Evolutionary conservation across 345 rosid genomes (phyloP).

Genomic region (Rhizophora mangle): DNA sequence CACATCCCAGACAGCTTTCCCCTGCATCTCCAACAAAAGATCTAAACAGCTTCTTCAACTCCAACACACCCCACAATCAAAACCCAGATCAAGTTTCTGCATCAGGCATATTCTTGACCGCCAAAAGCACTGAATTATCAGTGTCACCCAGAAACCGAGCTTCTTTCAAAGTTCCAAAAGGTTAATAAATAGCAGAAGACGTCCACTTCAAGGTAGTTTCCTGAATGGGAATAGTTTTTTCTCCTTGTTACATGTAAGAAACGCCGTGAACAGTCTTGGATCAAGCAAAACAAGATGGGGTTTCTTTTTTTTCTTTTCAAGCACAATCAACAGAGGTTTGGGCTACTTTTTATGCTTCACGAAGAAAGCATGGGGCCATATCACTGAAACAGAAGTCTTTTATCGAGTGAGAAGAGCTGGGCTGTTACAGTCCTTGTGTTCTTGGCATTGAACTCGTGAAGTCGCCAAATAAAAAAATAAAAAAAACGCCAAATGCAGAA

Average conservation of each 20-base stretch:
- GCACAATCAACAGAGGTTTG: conserved; percentile 25
- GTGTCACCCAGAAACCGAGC: conserved; percentile 50
- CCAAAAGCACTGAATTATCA: conserved; percentile 16
- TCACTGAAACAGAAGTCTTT: not conserved
- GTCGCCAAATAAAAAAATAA: not conserved
- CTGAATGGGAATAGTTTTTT: not conserved
- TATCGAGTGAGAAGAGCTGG: not conserved
- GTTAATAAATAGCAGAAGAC: conserved; percentile 14
- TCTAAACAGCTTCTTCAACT: conserved; percentile 35
- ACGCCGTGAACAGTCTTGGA: conserved; percentile 17
- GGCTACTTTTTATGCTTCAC: conserved; percentile 21
- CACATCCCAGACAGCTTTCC: conserved; percentile 38
- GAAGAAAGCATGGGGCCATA: conserved; percentile 23
- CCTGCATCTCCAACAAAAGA: conserved; percentile 17
- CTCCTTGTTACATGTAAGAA: conserved; percentile 19
- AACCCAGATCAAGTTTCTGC: conserved; percentile 32
- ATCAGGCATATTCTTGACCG: conserved; percentile 3
- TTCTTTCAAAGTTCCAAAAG: conserved; percentile 18
- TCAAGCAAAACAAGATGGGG: conserved; percentile 32
- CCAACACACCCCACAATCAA: conserved; percentile 26
- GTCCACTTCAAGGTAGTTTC: conserved; percentile 30
- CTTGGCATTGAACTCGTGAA: not conserved
- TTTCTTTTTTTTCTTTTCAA: conserved; percentile 11
- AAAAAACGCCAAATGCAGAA: not conserved
- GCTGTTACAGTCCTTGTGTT: not conserved